These are phyloP conservation scores for Vaccinium darrowii DNA, from an alignment of 148 eudicot genomes.

Conservation along the genomic window DNA sequence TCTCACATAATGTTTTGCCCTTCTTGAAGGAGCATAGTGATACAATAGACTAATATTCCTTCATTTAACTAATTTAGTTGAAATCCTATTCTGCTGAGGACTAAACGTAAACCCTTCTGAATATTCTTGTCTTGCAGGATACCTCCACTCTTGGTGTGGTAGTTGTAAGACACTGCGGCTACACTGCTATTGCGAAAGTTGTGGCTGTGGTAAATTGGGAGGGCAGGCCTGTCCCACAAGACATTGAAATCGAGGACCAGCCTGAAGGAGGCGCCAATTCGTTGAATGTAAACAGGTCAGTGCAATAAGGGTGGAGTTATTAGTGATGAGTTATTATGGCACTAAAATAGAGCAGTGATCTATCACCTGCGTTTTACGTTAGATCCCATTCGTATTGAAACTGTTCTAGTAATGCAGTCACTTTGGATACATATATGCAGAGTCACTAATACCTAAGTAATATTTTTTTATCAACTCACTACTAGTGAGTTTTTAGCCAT, in stretches of 20 bases:
- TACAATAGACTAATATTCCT: neutral
- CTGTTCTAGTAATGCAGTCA: neutral
- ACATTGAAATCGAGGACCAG: slow-evolving; percentile 70
- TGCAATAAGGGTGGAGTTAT: slow-evolving; percentile 7
- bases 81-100: neutral
- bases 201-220: slow-evolving; percentile 42
- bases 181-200: slow-evolving; percentile 76
- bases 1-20: neutral
- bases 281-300: slow-evolving; percentile 94
- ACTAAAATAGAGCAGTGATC: neutral
- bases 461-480: neutral
- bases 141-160: slow-evolving; percentile 80
- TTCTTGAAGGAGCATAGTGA: neutral
- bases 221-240: slow-evolving; percentile 40
- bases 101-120: neutral
- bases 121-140: slow-evolving; percentile 54
- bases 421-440: neutral
- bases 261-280: slow-evolving; percentile 98
- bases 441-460: neutral
- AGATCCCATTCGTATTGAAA: neutral
- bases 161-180: slow-evolving; percentile 83
- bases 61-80: neutral
- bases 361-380: neutral
- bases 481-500: neutral
- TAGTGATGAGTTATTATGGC: slow-evolving; percentile 8